Percentiles rank a stretch among this genome's conserved stretches.
phyloP scores from a whole-genome alignment of 805 yeast species.

The Cyberlindnera misumaiensis region DNA sequence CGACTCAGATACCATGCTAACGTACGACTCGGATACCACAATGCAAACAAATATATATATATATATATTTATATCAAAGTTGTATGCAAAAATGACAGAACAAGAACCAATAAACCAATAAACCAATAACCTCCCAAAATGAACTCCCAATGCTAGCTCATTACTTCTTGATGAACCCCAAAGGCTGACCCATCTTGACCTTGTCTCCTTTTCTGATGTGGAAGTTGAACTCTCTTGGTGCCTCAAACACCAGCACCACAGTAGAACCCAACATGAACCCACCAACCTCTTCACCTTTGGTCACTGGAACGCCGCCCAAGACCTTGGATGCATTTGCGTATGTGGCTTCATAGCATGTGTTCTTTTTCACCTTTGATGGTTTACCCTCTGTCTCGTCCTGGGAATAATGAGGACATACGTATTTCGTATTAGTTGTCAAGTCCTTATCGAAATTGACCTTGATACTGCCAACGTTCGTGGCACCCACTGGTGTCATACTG shows the following conservation, averaged over 20 bases:
- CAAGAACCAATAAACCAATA: neutral
- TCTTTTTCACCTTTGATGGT: conserved; percentile 46
- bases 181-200: conserved; percentile 77
- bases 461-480: conserved; percentile 96
- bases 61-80: neutral
- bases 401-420: conserved; percentile 36
- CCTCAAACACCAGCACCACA: conserved; percentile 94
- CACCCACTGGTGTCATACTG: conserved; percentile 99
- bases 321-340: conserved; percentile 71
- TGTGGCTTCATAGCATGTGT: conserved; percentile 91
- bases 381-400: conserved; percentile 7
- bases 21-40: too few relatives aligned
- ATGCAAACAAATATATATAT: too few relatives aligned
- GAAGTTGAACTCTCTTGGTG: conserved; percentile 76
- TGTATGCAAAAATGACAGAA: neutral
- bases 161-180: conserved; percentile 41
- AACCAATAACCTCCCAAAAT: neutral
- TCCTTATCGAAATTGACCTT: conserved; percentile 87
- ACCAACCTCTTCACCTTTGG: conserved; percentile 93
- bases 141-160: neutral
- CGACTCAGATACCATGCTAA: too few relatives aligned
- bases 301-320: conserved; percentile 81
- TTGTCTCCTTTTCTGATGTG: conserved; percentile 62
- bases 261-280: conserved; percentile 96
- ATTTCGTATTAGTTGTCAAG: conserved; percentile 72